Evolutionary conservation across 768 basidiomycete genomes (phyloP).

Genomic region (Podaxis rugospora): DNA sequence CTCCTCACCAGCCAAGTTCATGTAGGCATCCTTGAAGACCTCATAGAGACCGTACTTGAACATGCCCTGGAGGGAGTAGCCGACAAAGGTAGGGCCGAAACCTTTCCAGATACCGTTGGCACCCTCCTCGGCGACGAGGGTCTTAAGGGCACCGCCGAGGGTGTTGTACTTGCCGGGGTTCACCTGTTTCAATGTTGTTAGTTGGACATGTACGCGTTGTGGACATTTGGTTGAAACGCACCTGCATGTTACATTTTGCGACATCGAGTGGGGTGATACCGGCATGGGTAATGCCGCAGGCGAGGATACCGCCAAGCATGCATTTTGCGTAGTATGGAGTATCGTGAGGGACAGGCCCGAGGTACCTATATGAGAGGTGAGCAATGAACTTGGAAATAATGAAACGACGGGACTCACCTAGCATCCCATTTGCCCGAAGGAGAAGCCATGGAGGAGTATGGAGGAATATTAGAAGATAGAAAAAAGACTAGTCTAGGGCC

Average conservation of each 20-base stretch:
- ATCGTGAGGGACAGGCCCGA: conserved; percentile 76
- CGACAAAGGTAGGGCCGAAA: conserved; percentile 87
- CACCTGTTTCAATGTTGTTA: conserved; percentile 41
- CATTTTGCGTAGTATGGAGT: conserved; percentile 75
- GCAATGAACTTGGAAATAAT: conserved; percentile 1
- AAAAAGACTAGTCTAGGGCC: background rate
- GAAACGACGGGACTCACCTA: conserved; percentile 37
- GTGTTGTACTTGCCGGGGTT: conserved; percentile 73
- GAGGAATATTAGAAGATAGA: conserved; percentile 21
- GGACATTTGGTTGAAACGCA: conserved; percentile 23
- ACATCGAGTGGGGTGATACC: conserved; percentile 86
- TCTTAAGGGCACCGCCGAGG: conserved; percentile 53
- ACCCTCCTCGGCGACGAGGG: conserved; percentile 78
- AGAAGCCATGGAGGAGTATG: conserved; percentile 25
- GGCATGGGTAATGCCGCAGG: conserved; percentile 86
- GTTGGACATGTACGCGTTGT: background rate
- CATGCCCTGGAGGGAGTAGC: conserved; percentile 94
- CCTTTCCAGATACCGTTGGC: conserved; percentile 90
- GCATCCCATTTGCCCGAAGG: conserved; percentile 68
- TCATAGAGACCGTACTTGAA: conserved; percentile 99
- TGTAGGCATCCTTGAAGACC: conserved; percentile 91
- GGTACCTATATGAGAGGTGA: conserved; percentile 36
- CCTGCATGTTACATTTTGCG: conserved; percentile 92
- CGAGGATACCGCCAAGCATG: conserved; percentile 83
- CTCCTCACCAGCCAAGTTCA: conserved; percentile 87